Evolutionary conservation across 805 yeast genomes (phyloP).

Genomic region (Ogataea zsoltii): DNA sequence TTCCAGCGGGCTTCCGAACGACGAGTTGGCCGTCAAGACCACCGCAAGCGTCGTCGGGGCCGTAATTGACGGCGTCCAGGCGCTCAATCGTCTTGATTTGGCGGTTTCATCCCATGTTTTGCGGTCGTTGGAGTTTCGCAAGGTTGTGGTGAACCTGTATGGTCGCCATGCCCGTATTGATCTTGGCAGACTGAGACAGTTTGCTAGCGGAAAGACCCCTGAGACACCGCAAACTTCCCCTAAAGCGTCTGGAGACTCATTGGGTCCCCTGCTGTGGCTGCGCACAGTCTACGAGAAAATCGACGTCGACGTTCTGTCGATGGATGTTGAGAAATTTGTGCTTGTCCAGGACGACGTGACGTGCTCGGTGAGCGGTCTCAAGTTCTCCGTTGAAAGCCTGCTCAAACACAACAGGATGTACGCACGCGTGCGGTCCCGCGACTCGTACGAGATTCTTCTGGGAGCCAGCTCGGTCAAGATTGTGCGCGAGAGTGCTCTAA

Average conservation of each 20-base stretch:
- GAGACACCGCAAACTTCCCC: too few species aligned
- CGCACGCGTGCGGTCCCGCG: conserved; percentile 1
- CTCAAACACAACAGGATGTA: conserved; percentile 3
- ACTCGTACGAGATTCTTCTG: conserved; percentile 12
- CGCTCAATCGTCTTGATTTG: conserved; percentile 1
- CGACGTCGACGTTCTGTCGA: conserved; percentile 1
- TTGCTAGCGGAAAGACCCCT: background rate
- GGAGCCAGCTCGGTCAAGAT: conserved; percentile 15
- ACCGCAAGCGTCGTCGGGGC: too few species aligned
- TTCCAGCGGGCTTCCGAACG: background rate
- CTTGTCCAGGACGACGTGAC: background rate
- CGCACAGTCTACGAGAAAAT: background rate
- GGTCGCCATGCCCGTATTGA: conserved; percentile 8
- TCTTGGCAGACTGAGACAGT: background rate
- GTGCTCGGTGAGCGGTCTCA: conserved; percentile 11
- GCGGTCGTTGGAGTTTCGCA: background rate
- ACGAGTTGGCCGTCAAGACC: background rate
- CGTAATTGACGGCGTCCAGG: background rate
- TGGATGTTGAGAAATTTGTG: conserved; percentile 11
- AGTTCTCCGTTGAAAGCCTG: conserved; percentile 12
- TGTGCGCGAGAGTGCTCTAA: background rate
- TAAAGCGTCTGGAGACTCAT: too few species aligned
- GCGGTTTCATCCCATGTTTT: background rate
- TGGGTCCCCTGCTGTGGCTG: too few species aligned
- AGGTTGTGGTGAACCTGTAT: conserved; percentile 2